Conservation (phyloP, 352 stramenopile genomes). For the Albugo candida region DNA sequence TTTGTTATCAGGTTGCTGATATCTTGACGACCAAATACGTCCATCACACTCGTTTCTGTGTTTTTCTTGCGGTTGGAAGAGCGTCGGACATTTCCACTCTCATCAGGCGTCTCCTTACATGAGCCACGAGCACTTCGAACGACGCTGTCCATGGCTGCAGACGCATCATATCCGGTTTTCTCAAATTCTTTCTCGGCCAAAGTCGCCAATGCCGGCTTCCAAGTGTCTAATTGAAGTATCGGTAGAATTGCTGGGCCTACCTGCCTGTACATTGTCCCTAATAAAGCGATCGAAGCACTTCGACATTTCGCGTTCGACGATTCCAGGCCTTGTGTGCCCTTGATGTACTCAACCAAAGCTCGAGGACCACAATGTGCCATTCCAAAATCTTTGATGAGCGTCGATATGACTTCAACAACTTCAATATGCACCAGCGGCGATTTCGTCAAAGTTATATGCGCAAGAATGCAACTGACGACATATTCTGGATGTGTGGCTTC, state of each 20-base stretch:
- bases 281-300: constrained; percentile 32
- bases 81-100: constrained; percentile 11
- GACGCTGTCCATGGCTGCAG: constrained; percentile 25
- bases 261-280: constrained; percentile 71
- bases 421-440: constrained; percentile 56
- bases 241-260: constrained; percentile 55
- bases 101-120: constrained; percentile 7
- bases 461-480: constrained; percentile 54
- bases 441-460: constrained; percentile 61
- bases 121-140: constrained; percentile 45
- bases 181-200: constrained; percentile 66
- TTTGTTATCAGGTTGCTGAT: constrained; percentile 70
- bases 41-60: constrained; percentile 20
- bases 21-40: constrained; percentile 55
- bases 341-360: constrained; percentile 51
- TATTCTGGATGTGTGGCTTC: constrained; percentile 55
- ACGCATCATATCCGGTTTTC: constrained; percentile 54
- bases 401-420: constrained; percentile 30
- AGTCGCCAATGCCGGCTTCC: constrained; percentile 63
- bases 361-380: constrained; percentile 45
- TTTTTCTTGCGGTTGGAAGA: constrained; percentile 1
- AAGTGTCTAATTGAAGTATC: constrained; percentile 63
- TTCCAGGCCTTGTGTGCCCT: constrained; percentile 48
- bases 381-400: constrained; percentile 65
- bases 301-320: constrained; percentile 66